These are phyloP conservation scores for Hebeloma cylindrosporum DNA, from an alignment of 768 basidiomycete genomes.

Conservation along the genomic window DNA sequence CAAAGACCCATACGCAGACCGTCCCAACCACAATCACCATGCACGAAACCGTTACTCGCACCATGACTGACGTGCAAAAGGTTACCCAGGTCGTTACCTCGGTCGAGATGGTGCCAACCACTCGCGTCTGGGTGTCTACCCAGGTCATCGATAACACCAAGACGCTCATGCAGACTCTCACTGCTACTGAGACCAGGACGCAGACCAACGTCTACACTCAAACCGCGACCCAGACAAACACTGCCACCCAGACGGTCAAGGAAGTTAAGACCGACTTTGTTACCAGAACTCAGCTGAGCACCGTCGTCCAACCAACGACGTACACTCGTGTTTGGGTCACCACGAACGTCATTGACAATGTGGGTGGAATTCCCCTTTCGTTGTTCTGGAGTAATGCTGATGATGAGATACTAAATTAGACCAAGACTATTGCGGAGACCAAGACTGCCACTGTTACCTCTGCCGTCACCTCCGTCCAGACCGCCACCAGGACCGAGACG, in stretches of 20 bases:
- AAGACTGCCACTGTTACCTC: conserved; percentile 50
- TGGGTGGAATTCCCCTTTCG: conserved; percentile 38
- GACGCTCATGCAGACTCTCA: conserved; percentile 57
- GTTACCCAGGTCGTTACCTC: conserved; percentile 50
- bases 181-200: conserved; percentile 62
- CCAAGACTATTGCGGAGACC: conserved; percentile 55
- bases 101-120: conserved; percentile 58
- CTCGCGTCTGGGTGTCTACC: conserved; percentile 65
- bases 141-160: conserved; percentile 59
- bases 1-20: conserved; percentile 29
- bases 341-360: conserved; percentile 61
- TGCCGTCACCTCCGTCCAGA: conserved; percentile 53
- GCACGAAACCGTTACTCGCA: conserved; percentile 39
- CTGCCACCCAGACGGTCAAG: conserved; percentile 46
- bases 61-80: conserved; percentile 42
- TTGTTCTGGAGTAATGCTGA: neutral
- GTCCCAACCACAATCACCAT: conserved; percentile 47
- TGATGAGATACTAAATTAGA: conserved; percentile 33
- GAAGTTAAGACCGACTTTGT: conserved; percentile 58
- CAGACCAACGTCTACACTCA: conserved; percentile 54
- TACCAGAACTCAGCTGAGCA: conserved; percentile 53
- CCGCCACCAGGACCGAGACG: conserved; percentile 55
- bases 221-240: conserved; percentile 47
- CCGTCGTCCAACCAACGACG: conserved; percentile 57
- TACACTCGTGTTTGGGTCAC: conserved; percentile 51